Conservation (phyloP, 129 eudicot species). For the Lactuca saligna region DNA sequence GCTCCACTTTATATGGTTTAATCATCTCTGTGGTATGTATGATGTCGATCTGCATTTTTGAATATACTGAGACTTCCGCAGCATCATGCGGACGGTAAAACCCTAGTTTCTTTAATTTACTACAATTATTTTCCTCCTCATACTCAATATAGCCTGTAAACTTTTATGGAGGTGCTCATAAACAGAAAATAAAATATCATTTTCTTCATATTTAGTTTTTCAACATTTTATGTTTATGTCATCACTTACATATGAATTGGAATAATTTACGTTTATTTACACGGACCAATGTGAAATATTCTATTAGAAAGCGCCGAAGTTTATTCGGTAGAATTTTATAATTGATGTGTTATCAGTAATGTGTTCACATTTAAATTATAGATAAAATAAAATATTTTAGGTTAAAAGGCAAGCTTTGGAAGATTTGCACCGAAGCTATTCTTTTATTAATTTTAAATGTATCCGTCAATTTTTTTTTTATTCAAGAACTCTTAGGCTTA, state of each 20-base stretch:
- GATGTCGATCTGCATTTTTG: too few species aligned
- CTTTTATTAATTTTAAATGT: constrained; percentile 14
- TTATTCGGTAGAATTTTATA: constrained; percentile 26
- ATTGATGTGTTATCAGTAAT: neutral
- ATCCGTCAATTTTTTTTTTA: neutral
- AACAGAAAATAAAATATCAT: neutral
- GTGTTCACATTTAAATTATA: neutral
- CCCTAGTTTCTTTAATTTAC: too few species aligned
- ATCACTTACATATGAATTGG: constrained; percentile 15
- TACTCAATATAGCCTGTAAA: too few species aligned
- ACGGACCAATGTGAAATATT: constrained; percentile 17
- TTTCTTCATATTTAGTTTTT: too few species aligned
- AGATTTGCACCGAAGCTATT: constrained; percentile 21
- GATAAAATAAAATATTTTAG: neutral
- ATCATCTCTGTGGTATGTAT: too few species aligned
- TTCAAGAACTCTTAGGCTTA: neutral
- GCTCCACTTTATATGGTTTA: too few species aligned
- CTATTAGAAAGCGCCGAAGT: constrained; percentile 14
- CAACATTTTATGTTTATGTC: neutral
- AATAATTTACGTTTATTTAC: constrained; percentile 18
- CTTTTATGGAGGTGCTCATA: neutral
- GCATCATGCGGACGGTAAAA: too few species aligned
- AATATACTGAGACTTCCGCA: too few species aligned
- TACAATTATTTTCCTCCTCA: too few species aligned
- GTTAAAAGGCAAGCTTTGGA: constrained; percentile 29